Percentiles rank a stretch among this genome's conserved stretches.
Conservation (phyloP, 2,329 filamentous ascomycete species). For the Colletotrichum theobromicola region DNA sequence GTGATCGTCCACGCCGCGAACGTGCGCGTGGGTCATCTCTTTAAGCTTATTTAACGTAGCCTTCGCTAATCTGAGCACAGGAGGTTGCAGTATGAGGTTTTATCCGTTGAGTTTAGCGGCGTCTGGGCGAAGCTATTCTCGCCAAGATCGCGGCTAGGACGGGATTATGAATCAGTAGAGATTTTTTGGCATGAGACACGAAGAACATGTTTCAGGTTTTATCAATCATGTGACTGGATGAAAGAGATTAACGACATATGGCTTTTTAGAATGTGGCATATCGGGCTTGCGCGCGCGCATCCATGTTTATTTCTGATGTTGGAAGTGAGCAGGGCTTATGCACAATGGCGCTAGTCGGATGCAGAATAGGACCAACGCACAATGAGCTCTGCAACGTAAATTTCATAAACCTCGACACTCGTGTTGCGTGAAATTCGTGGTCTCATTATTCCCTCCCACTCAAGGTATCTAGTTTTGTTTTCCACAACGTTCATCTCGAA, state of each 20-base stretch:
- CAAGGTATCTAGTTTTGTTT: background rate
- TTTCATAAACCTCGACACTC: background rate
- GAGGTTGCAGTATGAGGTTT: background rate
- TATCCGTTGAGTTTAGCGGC: background rate
- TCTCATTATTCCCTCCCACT: background rate
- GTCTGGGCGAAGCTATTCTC: background rate
- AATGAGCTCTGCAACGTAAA: background rate
- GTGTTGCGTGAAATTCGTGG: background rate
- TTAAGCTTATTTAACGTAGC: background rate
- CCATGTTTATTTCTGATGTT: background rate
- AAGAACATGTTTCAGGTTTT: background rate
- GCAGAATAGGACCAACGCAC: background rate
- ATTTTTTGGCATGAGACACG: background rate
- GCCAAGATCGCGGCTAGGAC: background rate
- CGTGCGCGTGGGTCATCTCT: background rate
- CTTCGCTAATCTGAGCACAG: background rate
- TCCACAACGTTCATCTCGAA: background rate
- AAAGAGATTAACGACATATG: background rate
- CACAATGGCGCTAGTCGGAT: background rate
- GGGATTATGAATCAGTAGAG: background rate
- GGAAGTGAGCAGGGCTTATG: background rate
- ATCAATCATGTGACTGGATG: background rate
- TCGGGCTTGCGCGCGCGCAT: background rate
- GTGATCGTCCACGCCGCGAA: background rate
- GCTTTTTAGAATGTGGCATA: background rate